Evolutionary conservation across 495 filamentous ascomycete genomes (phyloP).

Genomic region (Hypoxylon crocopeplum): DNA sequence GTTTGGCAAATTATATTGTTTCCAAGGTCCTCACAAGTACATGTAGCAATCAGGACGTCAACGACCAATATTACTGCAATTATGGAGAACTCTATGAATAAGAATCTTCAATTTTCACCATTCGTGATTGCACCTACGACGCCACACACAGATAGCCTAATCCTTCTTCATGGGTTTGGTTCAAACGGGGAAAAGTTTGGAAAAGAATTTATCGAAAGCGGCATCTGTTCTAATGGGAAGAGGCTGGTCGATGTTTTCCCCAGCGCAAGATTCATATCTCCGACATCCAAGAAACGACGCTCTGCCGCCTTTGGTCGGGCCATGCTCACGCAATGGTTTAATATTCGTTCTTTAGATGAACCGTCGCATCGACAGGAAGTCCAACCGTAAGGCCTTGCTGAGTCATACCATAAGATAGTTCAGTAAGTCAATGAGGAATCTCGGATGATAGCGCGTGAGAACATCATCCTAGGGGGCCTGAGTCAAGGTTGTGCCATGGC

Average conservation of each 20-base stretch:
- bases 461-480: constrained; percentile 58
- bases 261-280: constrained; percentile 44
- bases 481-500: constrained; percentile 62
- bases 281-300: constrained; percentile 1
- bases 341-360: constrained; percentile 54
- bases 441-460: too few relatives aligned
- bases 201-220: constrained; percentile 50
- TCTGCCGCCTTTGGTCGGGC: constrained; percentile 2
- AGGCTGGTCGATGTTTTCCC: constrained; percentile 33
- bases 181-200: constrained; percentile 60
- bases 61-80: too few relatives aligned
- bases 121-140: too few relatives aligned
- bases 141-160: too few relatives aligned
- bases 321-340: constrained; percentile 58
- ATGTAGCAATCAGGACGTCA: too few relatives aligned
- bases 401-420: too few relatives aligned
- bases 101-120: too few relatives aligned
- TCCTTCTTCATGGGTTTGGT: constrained; percentile 54
- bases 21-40: too few relatives aligned
- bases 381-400: constrained; percentile 41
- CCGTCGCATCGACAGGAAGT: constrained; percentile 49
- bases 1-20: too few relatives aligned
- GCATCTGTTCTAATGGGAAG: constrained; percentile 28
- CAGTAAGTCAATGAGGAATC: too few relatives aligned
- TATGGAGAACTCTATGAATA: too few relatives aligned